phyloP scores from a whole-genome alignment of 2,329 filamentous ascomycete genomes.

The Phoma sp. region DNA sequence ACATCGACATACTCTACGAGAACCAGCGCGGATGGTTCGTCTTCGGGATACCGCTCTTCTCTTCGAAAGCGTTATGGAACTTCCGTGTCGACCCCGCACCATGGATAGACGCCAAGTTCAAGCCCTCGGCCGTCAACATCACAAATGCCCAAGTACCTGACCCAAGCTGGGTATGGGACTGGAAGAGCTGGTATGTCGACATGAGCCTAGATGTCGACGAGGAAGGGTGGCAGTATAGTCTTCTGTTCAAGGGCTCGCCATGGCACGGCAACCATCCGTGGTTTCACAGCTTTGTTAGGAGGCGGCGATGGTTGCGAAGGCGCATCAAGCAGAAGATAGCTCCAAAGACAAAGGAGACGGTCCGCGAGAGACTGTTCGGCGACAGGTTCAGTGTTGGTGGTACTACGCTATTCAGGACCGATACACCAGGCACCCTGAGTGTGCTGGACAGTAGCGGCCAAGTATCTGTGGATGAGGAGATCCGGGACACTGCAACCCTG shows the following conservation, averaged over 20 bases:
- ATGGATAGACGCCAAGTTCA: conserved; percentile 74
- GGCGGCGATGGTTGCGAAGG: conserved; percentile 86
- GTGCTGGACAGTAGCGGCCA: conserved; percentile 31
- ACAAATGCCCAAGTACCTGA: conserved; percentile 91
- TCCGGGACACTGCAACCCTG: conserved; percentile 71
- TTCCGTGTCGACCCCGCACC: conserved; percentile 83
- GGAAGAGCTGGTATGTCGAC: conserved; percentile 74
- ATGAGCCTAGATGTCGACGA: conserved; percentile 85
- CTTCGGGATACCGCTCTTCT: conserved; percentile 90
- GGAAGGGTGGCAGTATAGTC: conserved; percentile 95
- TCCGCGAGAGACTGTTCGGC: conserved; percentile 44
- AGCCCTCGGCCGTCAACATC: conserved; percentile 70
- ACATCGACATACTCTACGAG: conserved; percentile 87
- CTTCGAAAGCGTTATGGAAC: conserved; percentile 72
- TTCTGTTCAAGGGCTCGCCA: conserved; percentile 69
- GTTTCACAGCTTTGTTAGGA: conserved; percentile 94
- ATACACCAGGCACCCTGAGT: conserved; percentile 55
- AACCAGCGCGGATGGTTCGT: conserved; percentile 92
- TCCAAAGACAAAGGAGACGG: conserved; percentile 40
- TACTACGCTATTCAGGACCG: conserved; percentile 44
- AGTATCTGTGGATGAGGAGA: conserved; percentile 58
- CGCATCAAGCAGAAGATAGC: conserved; percentile 68
- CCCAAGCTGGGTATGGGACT: conserved; percentile 91
- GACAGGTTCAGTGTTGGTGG: conserved; percentile 48
- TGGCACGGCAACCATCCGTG: conserved; percentile 91